Percentiles rank a stretch among this genome's conserved stretches.
phyloP scores from a whole-genome alignment of 495 filamentous ascomycete species.

The Sphaerosporella brunnea region DNA sequence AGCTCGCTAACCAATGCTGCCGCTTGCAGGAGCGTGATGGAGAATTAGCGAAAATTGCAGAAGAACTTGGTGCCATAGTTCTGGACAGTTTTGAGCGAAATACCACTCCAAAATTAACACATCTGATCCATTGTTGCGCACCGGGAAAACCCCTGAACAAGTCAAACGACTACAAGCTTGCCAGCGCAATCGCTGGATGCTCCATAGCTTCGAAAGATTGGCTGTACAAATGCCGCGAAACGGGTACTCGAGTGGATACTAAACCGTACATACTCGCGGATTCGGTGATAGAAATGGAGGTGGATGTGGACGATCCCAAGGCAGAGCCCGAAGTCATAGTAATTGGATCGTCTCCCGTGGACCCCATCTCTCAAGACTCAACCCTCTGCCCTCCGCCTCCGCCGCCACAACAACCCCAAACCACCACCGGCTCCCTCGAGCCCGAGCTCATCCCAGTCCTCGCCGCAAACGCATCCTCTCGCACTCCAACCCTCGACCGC shows the following conservation, averaged over 20 bases:
- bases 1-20: not conserved
- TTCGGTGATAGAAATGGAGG: too few species aligned
- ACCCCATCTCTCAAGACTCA: too few species aligned
- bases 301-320: too few species aligned
- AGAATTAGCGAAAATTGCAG: slow-evolving; percentile 16
- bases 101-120: slow-evolving; percentile 16
- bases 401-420: too few species aligned
- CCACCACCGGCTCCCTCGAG: too few species aligned
- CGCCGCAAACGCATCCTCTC: too few species aligned
- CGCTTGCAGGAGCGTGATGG: slow-evolving; percentile 2
- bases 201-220: slow-evolving; percentile 22
- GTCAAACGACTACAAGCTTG: slow-evolving; percentile 14
- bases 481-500: too few species aligned
- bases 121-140: slow-evolving; percentile 15
- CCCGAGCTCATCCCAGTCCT: too few species aligned
- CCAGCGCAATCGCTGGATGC: slow-evolving; percentile 13
- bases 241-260: slow-evolving; percentile 12
- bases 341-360: too few species aligned
- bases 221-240: slow-evolving; percentile 15
- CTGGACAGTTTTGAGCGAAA: slow-evolving; percentile 15
- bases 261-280: too few species aligned
- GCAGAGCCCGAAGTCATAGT: too few species aligned
- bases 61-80: slow-evolving; percentile 16
- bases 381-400: too few species aligned
- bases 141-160: slow-evolving; percentile 11